phyloP scores from a whole-genome alignment of 352 stramenopile species.

The Globisporangium orthogonon region DNA sequence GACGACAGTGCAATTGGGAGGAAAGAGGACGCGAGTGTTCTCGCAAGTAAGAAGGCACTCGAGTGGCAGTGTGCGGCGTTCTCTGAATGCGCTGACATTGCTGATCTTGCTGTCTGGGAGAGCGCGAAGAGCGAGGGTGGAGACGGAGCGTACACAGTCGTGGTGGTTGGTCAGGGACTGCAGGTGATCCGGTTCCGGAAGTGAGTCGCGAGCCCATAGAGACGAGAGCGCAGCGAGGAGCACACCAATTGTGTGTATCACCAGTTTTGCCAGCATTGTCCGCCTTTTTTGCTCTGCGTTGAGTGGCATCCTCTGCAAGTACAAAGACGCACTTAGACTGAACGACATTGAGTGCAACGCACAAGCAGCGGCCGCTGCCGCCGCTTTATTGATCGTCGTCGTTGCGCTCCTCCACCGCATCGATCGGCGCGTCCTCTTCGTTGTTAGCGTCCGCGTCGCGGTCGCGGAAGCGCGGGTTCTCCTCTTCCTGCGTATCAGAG shows the following conservation, averaged over 20 bases:
- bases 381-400: conserved; percentile 2
- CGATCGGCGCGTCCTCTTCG: conserved; percentile 8
- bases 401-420: conserved; percentile 5
- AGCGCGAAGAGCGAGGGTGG: background rate
- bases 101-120: conserved; percentile 38
- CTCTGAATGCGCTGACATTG: conserved; percentile 79
- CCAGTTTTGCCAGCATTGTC: background rate
- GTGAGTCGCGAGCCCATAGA: background rate
- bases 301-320: background rate
- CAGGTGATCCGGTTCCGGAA: conserved; percentile 47
- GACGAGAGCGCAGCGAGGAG: background rate
- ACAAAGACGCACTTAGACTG: too few species aligned
- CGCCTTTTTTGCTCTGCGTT: background rate
- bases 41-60: conserved; percentile 10
- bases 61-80: conserved; percentile 57
- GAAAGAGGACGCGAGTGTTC: background rate
- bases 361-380: too few species aligned
- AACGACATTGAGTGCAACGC: too few species aligned
- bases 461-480: conserved; percentile 60
- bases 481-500: conserved; percentile 23
- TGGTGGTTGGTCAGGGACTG: conserved; percentile 76
- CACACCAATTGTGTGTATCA: background rate
- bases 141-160: conserved; percentile 22
- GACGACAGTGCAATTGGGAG: background rate
- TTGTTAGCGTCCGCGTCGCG: conserved; percentile 31